These are phyloP conservation scores for Tricladium varicosporioides DNA, from an alignment of 2,329 filamentous ascomycete species.

Conservation along the genomic window DNA sequence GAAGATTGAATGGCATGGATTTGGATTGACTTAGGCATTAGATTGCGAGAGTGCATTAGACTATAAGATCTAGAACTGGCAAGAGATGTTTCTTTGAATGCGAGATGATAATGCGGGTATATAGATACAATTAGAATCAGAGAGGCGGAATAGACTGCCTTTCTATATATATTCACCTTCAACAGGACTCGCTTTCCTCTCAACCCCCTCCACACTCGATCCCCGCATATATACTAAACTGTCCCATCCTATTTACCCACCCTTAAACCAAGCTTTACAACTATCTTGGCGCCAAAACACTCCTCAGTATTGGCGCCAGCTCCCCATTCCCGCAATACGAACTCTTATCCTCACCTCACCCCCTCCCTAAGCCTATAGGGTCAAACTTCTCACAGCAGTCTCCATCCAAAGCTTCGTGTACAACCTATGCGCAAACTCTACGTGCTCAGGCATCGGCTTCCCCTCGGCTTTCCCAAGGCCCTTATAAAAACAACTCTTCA, in stretches of 20 bases:
- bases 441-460: conserved; percentile 43
- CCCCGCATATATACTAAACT: too few species aligned
- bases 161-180: not conserved
- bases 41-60: not conserved
- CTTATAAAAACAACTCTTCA: conserved; percentile 64
- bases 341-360: too few species aligned
- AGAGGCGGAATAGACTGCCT: not conserved
- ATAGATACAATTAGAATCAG: conserved; percentile 1
- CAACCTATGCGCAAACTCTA: conserved; percentile 51
- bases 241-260: conserved; percentile 1
- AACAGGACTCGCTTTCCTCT: not conserved
- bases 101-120: not conserved
- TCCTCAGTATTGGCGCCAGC: too few species aligned
- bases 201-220: too few species aligned
- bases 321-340: too few species aligned
- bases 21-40: too few species aligned
- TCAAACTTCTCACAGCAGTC: conserved; percentile 39
- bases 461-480: conserved; percentile 43
- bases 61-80: not conserved
- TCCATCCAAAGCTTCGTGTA: conserved; percentile 58
- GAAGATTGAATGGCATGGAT: too few species aligned
- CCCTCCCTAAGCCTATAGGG: conserved; percentile 9
- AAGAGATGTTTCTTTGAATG: not conserved
- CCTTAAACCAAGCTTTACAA: not conserved
- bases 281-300: too few species aligned